These are phyloP conservation scores for Ophiostoma tasmaniense DNA, from an alignment of 2,329 filamentous ascomycete species.

Conservation along the genomic window DNA sequence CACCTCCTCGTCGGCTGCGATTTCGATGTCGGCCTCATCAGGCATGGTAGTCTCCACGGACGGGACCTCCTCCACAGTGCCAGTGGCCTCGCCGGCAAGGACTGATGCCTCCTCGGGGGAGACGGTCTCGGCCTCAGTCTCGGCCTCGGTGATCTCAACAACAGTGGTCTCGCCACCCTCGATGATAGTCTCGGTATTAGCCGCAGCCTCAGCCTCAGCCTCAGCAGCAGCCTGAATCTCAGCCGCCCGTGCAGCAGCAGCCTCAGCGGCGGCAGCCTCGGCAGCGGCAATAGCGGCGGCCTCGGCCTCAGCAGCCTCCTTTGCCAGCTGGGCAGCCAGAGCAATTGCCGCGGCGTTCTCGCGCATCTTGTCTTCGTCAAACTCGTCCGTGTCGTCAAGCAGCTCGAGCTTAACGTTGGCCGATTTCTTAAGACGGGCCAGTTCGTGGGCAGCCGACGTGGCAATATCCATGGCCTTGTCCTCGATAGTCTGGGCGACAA, in stretches of 20 bases:
- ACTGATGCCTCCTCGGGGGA: conserved; percentile 29
- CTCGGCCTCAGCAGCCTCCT: conserved; percentile 19
- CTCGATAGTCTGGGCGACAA: conserved; percentile 51
- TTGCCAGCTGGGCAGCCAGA: conserved; percentile 25
- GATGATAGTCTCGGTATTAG: background rate
- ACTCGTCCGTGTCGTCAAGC: conserved; percentile 67
- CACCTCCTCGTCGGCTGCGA: conserved; percentile 5
- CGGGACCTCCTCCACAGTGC: conserved; percentile 6
- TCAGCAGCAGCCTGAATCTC: conserved; percentile 6
- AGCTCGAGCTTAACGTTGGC: conserved; percentile 75
- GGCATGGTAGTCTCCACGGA: conserved; percentile 20
- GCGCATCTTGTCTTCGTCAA: conserved; percentile 55
- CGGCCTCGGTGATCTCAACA: background rate
- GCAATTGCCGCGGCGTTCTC: conserved; percentile 38
- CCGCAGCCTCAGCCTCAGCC: background rate
- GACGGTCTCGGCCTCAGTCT: conserved; percentile 8
- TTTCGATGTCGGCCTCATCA: conserved; percentile 15
- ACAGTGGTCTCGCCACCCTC: conserved; percentile 4
- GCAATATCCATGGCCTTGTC: conserved; percentile 73
- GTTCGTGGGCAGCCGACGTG: conserved; percentile 68
- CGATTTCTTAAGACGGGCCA: conserved; percentile 73
- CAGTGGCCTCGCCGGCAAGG: conserved; percentile 23
- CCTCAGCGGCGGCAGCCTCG: background rate
- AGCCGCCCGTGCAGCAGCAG: background rate
- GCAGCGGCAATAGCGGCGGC: conserved; percentile 3